phyloP scores from a whole-genome alignment of 441 rosid species.

The Geranium incanum region DNA sequence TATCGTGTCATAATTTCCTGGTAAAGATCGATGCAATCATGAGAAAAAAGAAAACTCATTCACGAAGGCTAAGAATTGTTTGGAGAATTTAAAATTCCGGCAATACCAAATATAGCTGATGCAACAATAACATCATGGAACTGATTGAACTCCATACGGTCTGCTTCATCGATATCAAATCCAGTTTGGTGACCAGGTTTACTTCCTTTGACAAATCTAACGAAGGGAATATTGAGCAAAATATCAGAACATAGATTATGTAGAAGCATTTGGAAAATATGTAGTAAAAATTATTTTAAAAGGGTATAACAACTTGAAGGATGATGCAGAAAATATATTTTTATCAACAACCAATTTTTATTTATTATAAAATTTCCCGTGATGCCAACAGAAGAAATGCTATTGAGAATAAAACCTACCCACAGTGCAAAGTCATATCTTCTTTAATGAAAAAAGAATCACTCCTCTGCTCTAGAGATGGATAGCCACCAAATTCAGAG shows the following conservation, averaged over 20 bases:
- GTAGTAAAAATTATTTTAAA: conserved; percentile 1
- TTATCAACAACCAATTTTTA: background rate
- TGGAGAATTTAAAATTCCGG: conserved; percentile 1
- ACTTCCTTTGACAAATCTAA: conserved; percentile 62
- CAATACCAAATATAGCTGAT: conserved; percentile 79
- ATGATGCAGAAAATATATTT: background rate
- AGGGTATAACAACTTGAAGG: background rate
- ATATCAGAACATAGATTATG: conserved; percentile 9
- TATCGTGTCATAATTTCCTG: conserved; percentile 72
- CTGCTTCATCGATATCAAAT: conserved; percentile 78
- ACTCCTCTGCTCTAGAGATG: conserved; percentile 54
- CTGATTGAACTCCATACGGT: conserved; percentile 50
- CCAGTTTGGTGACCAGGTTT: conserved; percentile 66
- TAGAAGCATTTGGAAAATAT: background rate
- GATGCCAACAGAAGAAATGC: background rate
- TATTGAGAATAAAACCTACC: conserved; percentile 38
- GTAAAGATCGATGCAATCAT: conserved; percentile 15
- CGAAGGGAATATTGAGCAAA: conserved; percentile 17
- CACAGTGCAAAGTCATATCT: conserved; percentile 77
- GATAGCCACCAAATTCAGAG: conserved; percentile 82
- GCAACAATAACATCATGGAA: conserved; percentile 68
- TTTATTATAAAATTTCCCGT: background rate
- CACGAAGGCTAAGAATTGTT: conserved; percentile 16
- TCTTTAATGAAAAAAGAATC: conserved; percentile 58
- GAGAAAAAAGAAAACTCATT: conserved; percentile 14